Conservation (phyloP, 768 basidiomycete genomes). For the Russula griseocarnosa region DNA sequence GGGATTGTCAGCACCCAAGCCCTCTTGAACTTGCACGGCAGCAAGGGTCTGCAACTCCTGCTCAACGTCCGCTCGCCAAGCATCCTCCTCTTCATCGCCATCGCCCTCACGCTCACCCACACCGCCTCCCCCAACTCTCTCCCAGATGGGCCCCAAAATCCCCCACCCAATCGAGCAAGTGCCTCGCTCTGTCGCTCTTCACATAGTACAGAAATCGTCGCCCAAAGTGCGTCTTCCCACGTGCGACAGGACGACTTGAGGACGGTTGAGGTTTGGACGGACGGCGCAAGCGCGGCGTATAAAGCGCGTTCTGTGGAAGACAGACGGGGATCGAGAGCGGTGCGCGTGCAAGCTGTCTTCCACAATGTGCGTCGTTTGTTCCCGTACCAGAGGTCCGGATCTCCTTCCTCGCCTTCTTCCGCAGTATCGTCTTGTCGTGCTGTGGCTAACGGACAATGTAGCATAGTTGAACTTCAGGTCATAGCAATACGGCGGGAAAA, state of each 20-base stretch:
- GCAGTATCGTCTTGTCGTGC: slow-evolving; percentile 45
- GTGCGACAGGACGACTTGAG: slow-evolving; percentile 74
- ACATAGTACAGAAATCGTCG: slow-evolving; percentile 72
- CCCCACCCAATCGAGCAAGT: slow-evolving; percentile 57
- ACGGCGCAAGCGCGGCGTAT: slow-evolving; percentile 81
- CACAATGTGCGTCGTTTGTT: slow-evolving; percentile 77
- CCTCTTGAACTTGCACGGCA: slow-evolving; percentile 57
- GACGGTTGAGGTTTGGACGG: slow-evolving; percentile 56
- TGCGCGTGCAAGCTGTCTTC: slow-evolving; percentile 80
- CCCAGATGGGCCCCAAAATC: slow-evolving; percentile 76
- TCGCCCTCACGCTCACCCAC: slow-evolving; percentile 32
- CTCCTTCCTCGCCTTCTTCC: slow-evolving; percentile 43
- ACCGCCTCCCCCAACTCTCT: slow-evolving; percentile 36
- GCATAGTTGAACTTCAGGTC: neutral
- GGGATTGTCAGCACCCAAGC: slow-evolving; percentile 63
- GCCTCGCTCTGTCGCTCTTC: slow-evolving; percentile 75
- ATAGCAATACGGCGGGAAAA: neutral
- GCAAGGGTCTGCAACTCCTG: slow-evolving; percentile 54
- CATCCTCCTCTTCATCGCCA: slow-evolving; percentile 43
- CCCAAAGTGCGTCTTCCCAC: slow-evolving; percentile 98
- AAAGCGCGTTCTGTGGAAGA: slow-evolving; percentile 68
- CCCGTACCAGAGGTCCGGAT: slow-evolving; percentile 58
- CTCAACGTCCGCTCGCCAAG: slow-evolving; percentile 65
- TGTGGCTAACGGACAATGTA: slow-evolving; percentile 38
- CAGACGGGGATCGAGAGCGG: slow-evolving; percentile 68